phyloP scores from a whole-genome alignment of 129 eudicot species.

The Rutidosis leptorrhynchoides region DNA sequence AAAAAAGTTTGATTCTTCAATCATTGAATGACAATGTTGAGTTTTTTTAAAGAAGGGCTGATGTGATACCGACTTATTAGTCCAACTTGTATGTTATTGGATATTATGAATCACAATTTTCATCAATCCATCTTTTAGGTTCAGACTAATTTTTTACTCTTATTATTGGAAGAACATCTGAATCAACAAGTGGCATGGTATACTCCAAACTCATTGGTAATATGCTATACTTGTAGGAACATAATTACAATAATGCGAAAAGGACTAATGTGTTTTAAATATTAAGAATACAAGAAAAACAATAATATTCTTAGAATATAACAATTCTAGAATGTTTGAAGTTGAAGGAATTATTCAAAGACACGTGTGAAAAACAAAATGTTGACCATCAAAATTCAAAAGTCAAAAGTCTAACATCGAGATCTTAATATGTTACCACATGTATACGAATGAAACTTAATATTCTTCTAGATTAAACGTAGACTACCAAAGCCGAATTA shows the following conservation, averaged over 20 bases:
- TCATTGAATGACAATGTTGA: too few species aligned
- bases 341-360: not conserved
- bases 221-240: not conserved
- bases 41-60: too few species aligned
- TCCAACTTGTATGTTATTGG: too few species aligned
- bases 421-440: not conserved
- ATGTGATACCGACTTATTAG: too few species aligned
- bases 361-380: not conserved
- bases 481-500: slow-evolving; percentile 4
- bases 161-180: too few species aligned
- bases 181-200: not conserved
- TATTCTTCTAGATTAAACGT: not conserved
- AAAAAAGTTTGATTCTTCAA: too few species aligned
- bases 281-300: not conserved
- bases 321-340: not conserved
- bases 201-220: not conserved
- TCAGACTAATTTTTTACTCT: too few species aligned
- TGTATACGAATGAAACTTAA: not conserved
- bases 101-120: too few species aligned
- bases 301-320: not conserved
- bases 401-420: slow-evolving; percentile 16
- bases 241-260: not conserved
- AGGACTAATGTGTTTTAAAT: not conserved
- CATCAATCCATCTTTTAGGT: too few species aligned
- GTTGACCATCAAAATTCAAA: not conserved